phyloP scores from a whole-genome alignment of 106 monocot genomes.

The Posidonia australis region DNA sequence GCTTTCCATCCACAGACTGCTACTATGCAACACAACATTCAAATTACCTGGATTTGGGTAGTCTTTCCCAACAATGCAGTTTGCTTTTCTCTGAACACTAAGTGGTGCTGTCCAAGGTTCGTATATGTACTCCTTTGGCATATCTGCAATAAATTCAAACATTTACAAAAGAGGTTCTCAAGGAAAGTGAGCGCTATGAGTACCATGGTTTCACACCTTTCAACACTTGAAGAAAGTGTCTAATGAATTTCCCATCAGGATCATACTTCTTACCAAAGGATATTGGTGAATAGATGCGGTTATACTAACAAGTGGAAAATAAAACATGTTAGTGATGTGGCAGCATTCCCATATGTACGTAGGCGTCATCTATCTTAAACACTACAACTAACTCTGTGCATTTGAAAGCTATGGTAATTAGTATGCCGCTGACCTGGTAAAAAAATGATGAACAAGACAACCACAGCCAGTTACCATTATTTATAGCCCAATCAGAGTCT shows the following conservation, averaged over 20 bases:
- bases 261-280: conserved; percentile 90
- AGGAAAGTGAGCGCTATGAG: background rate
- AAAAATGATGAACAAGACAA: conserved; percentile 25
- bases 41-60: conserved; percentile 71
- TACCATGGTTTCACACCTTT: conserved; percentile 34
- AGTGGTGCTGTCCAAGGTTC: conserved; percentile 88
- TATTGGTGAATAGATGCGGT: conserved; percentile 77
- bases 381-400: no score
- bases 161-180: no score
- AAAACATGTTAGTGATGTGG: background rate
- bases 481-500: conserved; percentile 26
- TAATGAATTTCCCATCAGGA: conserved; percentile 60
- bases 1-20: background rate
- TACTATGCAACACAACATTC: background rate
- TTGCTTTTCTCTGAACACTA: conserved; percentile 61
- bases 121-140: conserved; percentile 85
- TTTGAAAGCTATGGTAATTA: no score
- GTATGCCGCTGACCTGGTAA: conserved; percentile 15
- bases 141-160: conserved; percentile 39
- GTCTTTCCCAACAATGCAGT: conserved; percentile 76
- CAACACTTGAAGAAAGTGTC: conserved; percentile 73
- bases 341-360: no score
- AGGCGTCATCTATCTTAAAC: no score
- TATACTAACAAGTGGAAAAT: conserved; percentile 36
- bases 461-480: conserved; percentile 28